Evolutionary conservation across 371 early-diverging fungal species (phyloP), one percentile per base, ranked within the genome.

Genomic region (Paraphysoderma sedebokerense): DNA sequence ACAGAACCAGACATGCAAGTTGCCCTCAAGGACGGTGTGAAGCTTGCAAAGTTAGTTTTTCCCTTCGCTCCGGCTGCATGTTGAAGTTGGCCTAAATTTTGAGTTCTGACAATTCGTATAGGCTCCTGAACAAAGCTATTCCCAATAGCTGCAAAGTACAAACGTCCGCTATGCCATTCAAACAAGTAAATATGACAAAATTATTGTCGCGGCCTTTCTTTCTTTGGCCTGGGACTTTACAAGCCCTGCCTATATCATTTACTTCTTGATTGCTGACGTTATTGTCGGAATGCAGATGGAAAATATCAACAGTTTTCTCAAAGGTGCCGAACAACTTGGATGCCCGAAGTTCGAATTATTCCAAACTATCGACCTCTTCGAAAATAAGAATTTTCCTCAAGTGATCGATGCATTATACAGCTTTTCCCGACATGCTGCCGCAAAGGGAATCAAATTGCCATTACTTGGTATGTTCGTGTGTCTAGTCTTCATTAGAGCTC

Each of bases 351-450:
- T 71, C 49, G 89, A 92, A 49, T 65, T 80, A 15, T 92, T 92
- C 62, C 85, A 86, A 65, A 90, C 93, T 5, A 72, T 88, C 27
- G 93, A 92, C 58, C 63, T 92, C 40, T 87, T 74, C 55, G 91
- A 92, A 53, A 72, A 72, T 57, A 89, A 87, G 62, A 85, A 89
- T 61, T 69, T 76, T 53, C 70, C 67, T 17, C 86, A 85, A 59
- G 81, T 81, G 31, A 67, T 83, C 20, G 79, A 81, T 56, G 63
- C 76, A 23, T 67, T 92, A 27, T 87, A 76, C 55, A 73, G 89
- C 8, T 60, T 92, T 4, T 84, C 87, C 9, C 72, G 92, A 23
- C 75, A 86, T 55, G 81, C 84, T 17, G 74, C 68, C 52, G 79
- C 78, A 46, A 55, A 64, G 19, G 84, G 83, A 29, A 58, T 60